Conservation (phyloP, 805 yeast genomes). For the Cyberlindnera mrakii region DNA sequence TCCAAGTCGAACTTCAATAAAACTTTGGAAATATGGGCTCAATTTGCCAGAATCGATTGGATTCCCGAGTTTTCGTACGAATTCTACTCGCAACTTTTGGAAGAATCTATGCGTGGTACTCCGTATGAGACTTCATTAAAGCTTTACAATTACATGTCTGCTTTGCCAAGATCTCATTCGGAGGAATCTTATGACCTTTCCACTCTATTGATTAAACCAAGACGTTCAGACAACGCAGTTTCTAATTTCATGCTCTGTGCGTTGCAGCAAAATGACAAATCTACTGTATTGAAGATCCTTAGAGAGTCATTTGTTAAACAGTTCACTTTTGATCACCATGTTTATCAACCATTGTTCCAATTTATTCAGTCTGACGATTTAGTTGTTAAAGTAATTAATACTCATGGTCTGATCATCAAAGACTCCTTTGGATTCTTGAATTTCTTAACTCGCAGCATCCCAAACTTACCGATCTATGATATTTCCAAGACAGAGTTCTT, state of each 20-base stretch:
- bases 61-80: constrained; percentile 35
- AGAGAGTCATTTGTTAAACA: constrained; percentile 34
- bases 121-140: constrained; percentile 27
- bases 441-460: constrained; percentile 10
- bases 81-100: constrained; percentile 29
- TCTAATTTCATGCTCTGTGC: constrained; percentile 15
- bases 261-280: constrained; percentile 18
- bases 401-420: constrained; percentile 25
- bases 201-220: constrained; percentile 15
- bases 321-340: constrained; percentile 24
- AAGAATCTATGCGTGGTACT: constrained; percentile 24
- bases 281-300: constrained; percentile 29
- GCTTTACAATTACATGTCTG: constrained; percentile 32
- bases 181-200: constrained; percentile 1
- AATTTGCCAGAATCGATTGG: constrained; percentile 32
- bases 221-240: constrained; percentile 8
- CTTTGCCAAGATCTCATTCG: constrained; percentile 24
- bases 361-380: constrained; percentile 28
- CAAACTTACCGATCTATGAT: constrained; percentile 19
- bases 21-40: constrained; percentile 31
- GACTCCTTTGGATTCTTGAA: constrained; percentile 27
- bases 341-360: constrained; percentile 29
- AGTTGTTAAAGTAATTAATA: constrained; percentile 26
- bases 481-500: constrained; percentile 27
- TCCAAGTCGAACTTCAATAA: constrained; percentile 28